Evolutionary conservation across 441 rosid genomes (phyloP), one percentile per base, ranked within the genome.

Genomic region (Jatropha podagrica): DNA sequence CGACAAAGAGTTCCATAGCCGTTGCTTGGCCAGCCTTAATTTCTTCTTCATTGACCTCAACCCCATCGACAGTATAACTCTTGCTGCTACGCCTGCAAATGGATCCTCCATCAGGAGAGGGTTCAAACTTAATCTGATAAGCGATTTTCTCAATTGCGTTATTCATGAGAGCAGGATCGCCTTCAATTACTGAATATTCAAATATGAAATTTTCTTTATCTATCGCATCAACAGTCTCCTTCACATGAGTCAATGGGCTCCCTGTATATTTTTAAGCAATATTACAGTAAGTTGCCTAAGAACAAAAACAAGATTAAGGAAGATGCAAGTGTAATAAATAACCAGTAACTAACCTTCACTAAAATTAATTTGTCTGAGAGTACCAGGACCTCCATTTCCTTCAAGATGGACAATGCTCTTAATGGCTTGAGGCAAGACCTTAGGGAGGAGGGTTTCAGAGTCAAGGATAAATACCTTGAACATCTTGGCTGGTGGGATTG

Each of bases 301-400:
- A 2, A 46, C 9, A 46, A 46, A 7, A 12, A 46, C 49, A 46
- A 46, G 49, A 69, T 4, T 52, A 0, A 48, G 3, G 2, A 7
- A 7, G 11, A 10, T 12, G 3, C 7, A 54, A 54, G 15, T 5
- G 14, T 15, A 11, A 55, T 14, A 17, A 59, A 46, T 27, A 17
- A 8, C 32, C 2, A 32, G 2, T 2, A 20, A 65, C 26, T 37
- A 2, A 42, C 76, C 80, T 38, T 72, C 26, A 12, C 37, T 48
- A 5, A 77, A 72, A 11, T 32, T 66, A 7, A 59, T 0, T 7
- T 23, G 23, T n/a, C 18, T 59, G 62, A 77, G 18, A 55, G 65
- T 76, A 9, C 79, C 79, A 41, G 74, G 71, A 5, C 79, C 66
- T 4, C 71, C 76, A 59, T 72, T 49, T 13, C 80, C 80, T 67